These are phyloP conservation scores for Sicyos baderoa DNA, from an alignment of 306 rosid species.

Conservation along the genomic window DNA sequence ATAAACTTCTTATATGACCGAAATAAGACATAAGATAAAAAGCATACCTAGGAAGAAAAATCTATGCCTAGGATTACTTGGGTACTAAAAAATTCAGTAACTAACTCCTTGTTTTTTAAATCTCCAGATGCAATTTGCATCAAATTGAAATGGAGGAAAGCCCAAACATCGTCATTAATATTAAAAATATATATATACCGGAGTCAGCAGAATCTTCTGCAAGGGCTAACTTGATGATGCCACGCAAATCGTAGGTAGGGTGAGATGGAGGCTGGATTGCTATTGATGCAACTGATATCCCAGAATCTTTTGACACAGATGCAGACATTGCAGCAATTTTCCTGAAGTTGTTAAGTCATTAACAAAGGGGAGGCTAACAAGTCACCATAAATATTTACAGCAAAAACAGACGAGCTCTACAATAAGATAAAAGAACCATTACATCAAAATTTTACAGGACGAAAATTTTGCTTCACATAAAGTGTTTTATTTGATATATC, in stretches of 20 bases:
- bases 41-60: slow-evolving; percentile 4
- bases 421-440: background rate
- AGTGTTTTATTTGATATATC: background rate
- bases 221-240: slow-evolving; percentile 63
- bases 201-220: slow-evolving; percentile 74
- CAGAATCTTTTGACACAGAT: background rate
- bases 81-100: background rate
- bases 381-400: background rate
- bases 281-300: slow-evolving; percentile 35
- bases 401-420: background rate
- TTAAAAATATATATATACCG: slow-evolving; percentile 32
- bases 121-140: slow-evolving; percentile 3
- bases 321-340: slow-evolving; percentile 13
- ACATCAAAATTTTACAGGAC: background rate
- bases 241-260: slow-evolving; percentile 81
- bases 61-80: background rate
- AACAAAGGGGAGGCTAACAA: background rate
- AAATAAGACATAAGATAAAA: background rate
- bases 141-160: background rate
- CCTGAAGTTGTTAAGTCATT: slow-evolving; percentile 6
- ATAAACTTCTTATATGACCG: background rate
- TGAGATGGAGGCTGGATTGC: slow-evolving; percentile 66
- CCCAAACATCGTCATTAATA: slow-evolving; percentile 2
- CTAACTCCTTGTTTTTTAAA: background rate
- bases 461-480: background rate